Evolutionary conservation across 257 asterid genomes (phyloP).

Genomic region (Linaria vulgaris): DNA sequence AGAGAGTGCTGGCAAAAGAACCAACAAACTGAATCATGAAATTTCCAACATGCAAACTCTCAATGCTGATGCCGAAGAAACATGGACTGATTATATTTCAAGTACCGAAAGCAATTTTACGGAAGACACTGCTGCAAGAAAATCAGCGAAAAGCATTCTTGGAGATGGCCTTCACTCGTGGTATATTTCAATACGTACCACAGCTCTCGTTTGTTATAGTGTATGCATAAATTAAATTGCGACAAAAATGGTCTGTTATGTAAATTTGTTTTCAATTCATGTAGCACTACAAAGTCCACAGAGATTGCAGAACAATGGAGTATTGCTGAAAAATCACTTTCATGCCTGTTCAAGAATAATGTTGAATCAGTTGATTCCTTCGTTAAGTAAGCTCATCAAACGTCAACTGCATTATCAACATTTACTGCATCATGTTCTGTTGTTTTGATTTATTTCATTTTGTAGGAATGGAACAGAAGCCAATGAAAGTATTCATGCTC

Average conservation of each 20-base stretch:
- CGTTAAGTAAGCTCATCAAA: constrained; percentile 35
- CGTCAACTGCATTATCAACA: neutral
- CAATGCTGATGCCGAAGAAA: constrained; percentile 33
- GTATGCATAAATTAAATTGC: neutral
- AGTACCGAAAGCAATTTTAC: constrained; percentile 26
- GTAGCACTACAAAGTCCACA: constrained; percentile 37
- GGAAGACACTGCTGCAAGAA: constrained; percentile 33
- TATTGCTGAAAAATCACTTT: constrained; percentile 39
- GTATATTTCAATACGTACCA: constrained; percentile 23
- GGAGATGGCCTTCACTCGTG: constrained; percentile 39
- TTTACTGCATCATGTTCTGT: neutral
- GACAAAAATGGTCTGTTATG: neutral
- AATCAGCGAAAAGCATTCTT: constrained; percentile 32
- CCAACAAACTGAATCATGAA: constrained; percentile 35
- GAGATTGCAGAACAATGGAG: constrained; percentile 35
- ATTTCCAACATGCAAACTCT: constrained; percentile 31
- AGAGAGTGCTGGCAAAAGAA: constrained; percentile 31
- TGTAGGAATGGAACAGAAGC: constrained; percentile 34
- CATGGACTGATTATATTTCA: constrained; percentile 34
- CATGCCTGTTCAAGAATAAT: constrained; percentile 25
- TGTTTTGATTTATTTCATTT: neutral
- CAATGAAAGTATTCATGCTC: constrained; percentile 28
- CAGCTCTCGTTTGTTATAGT: neutral
- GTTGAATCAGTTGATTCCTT: constrained; percentile 33
- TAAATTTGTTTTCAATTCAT: constrained; percentile 15